These are phyloP conservation scores for Ceratocystis destructans DNA, from an alignment of 2,329 filamentous ascomycete species.

Conservation along the genomic window DNA sequence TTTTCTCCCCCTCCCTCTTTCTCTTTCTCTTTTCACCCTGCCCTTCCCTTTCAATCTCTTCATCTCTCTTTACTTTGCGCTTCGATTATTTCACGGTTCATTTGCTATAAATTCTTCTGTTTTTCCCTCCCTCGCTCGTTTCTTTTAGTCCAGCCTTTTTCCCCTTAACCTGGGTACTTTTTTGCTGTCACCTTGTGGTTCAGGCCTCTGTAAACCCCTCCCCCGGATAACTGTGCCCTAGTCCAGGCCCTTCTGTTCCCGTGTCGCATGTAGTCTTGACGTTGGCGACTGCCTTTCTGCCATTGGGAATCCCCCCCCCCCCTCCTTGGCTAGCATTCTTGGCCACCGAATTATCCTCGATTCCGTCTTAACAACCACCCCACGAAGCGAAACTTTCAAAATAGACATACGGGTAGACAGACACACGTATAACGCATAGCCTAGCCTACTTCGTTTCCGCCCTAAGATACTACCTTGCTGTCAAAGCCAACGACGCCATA, in stretches of 20 bases:
- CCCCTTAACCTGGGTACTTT: neutral
- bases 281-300: neutral
- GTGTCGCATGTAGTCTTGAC: neutral
- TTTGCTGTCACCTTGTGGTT: neutral
- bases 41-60: neutral
- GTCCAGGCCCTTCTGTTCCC: neutral
- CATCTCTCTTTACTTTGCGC: neutral
- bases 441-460: neutral
- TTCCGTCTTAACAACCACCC: neutral
- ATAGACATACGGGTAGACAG: neutral
- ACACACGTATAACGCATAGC: neutral
- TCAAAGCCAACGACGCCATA: neutral
- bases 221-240: neutral
- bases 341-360: neutral
- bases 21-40: neutral
- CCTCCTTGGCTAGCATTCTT: neutral
- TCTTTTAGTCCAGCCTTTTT: neutral
- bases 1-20: neutral
- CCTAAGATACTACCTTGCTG: neutral
- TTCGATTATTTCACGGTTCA: too few species aligned
- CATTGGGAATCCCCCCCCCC: neutral
- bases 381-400: neutral
- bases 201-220: conserved; percentile 1
- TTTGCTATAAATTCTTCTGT: too few species aligned
- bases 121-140: neutral